Base-by-base conservation (phyloP, 148 eudicot genomes). In the Euryodendron excelsum region DNA sequence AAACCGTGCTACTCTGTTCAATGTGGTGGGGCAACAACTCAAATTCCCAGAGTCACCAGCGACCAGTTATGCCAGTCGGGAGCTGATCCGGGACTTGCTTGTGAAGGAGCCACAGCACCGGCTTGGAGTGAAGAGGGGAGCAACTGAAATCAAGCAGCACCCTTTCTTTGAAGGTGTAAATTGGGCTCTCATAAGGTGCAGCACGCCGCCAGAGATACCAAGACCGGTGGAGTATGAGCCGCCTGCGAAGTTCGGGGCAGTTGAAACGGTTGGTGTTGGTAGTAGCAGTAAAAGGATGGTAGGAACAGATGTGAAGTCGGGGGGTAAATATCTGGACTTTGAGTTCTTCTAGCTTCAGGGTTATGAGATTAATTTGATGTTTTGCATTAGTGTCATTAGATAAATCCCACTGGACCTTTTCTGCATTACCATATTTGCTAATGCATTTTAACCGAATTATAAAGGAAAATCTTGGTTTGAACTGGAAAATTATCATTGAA, bases 291-390 rank as follows among this genome's bases (percentile, higher is more conserved):
- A 89, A 69, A 78, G 82, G 78, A 74, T 85, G 77, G 74, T 79
- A 5, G 83, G 81, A 73, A 80, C 79, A 17, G 86, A 85, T 48
- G 67, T 84, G 83, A 89, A 85, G 75, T 31, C 90, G 0, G 85
- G 88, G 36, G 90, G 90, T 81, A 87, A 89, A 83, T 89, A 83
- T 80, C 81, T 89, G 74, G 92, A 89, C 80, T 89, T 89, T 41
- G 92, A 89, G 80, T 89, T 89, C 87, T 89, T 89, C 82, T 87
- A 89, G 75, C 56, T 45, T 64, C 30, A 13, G 33, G 79, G 52
- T 80, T 69, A 79, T 47, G 47, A 25, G 56, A 67, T 58, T 80
- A 21, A 25, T 80, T 52, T 59, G 48, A 15, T 31, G 27, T 65
- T 34, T 56, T 75, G 66, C 67, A 31, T 69, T 47, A 23, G 60